Conservation (phyloP, 371 early-diverging fungal genomes). For the Rhizopus arrhizus region DNA sequence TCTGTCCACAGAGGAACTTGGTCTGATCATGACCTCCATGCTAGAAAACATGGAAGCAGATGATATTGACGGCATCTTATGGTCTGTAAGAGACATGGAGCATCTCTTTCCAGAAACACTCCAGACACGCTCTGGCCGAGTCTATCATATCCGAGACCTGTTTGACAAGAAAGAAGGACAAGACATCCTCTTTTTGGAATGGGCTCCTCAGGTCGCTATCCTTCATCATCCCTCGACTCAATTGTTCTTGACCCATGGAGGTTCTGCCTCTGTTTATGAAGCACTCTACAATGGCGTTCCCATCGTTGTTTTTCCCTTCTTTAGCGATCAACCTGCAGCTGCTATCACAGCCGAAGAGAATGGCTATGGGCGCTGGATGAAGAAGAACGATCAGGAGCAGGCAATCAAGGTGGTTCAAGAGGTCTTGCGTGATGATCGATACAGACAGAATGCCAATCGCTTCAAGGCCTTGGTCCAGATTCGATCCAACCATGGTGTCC, state of each 20-base stretch:
- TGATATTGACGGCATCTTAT: conserved; percentile 39
- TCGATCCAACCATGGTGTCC: conserved; percentile 9
- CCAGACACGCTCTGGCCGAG: conserved; percentile 2
- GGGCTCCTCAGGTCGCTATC: conserved; percentile 51
- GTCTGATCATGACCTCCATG: conserved; percentile 23
- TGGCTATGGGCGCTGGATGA: conserved; percentile 6
- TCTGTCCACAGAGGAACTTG: conserved; percentile 8
- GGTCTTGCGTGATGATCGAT: conserved; percentile 9
- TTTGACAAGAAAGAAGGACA: conserved; percentile 6
- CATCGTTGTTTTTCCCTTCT: conserved; percentile 39
- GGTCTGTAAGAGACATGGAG: conserved; percentile 20
- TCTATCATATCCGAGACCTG: conserved; percentile 2
- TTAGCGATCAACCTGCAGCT: conserved; percentile 38
- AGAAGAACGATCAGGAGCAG: not conserved
- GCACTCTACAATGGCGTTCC: conserved; percentile 35
- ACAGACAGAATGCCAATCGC: conserved; percentile 13
- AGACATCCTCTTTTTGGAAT: conserved; percentile 14
- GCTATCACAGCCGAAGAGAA: conserved; percentile 8
- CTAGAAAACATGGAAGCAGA: conserved; percentile 23
- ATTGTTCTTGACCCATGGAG: conserved; percentile 44
- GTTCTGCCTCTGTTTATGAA: conserved; percentile 41
- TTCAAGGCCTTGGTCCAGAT: conserved; percentile 28
- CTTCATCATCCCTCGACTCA: conserved; percentile 33
- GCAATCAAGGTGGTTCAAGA: not conserved
- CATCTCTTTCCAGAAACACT: conserved; percentile 16